These are phyloP conservation scores for Helotiales sp. DNA, from an alignment of 2,329 filamentous ascomycete species.

Conservation along the genomic window DNA sequence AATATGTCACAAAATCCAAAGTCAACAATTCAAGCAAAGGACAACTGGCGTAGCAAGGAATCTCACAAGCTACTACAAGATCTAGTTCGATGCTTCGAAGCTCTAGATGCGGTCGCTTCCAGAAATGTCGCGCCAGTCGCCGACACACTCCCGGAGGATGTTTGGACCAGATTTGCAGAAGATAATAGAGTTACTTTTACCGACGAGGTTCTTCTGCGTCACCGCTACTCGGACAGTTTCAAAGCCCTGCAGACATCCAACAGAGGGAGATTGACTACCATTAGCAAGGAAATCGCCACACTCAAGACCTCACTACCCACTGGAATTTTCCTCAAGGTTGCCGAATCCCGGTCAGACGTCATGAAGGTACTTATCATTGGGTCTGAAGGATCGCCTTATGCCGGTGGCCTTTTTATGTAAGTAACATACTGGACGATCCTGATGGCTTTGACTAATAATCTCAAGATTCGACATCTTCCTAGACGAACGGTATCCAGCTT, in stretches of 20 bases:
- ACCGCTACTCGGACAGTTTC: constrained; percentile 20
- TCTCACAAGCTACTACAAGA: background rate
- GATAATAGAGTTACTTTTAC: constrained; percentile 34
- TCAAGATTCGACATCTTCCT: constrained; percentile 34
- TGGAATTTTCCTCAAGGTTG: constrained; percentile 37
- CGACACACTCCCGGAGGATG: constrained; percentile 1
- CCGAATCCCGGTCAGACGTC: constrained; percentile 32
- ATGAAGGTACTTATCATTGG: constrained; percentile 37
- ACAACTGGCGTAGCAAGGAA: constrained; percentile 1
- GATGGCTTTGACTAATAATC: background rate
- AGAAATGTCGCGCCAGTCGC: background rate
- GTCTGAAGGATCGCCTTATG: constrained; percentile 34
- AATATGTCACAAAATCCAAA: constrained; percentile 20
- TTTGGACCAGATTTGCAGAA: constrained; percentile 29
- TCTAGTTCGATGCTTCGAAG: constrained; percentile 8
- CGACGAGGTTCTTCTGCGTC: constrained; percentile 30
- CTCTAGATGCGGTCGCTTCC: background rate
- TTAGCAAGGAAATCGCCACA: constrained; percentile 36
- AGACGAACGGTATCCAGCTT: constrained; percentile 28
- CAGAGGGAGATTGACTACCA: constrained; percentile 30
- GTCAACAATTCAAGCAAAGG: background rate
- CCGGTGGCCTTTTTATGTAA: constrained; percentile 35
- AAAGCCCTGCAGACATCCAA: constrained; percentile 16
- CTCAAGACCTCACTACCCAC: constrained; percentile 33
- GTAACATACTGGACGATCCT: background rate